Percentiles rank a stretch among this genome's conserved stretches.
phyloP scores from a whole-genome alignment of 345 rosid species.

The Cardamine occulta region DNA sequence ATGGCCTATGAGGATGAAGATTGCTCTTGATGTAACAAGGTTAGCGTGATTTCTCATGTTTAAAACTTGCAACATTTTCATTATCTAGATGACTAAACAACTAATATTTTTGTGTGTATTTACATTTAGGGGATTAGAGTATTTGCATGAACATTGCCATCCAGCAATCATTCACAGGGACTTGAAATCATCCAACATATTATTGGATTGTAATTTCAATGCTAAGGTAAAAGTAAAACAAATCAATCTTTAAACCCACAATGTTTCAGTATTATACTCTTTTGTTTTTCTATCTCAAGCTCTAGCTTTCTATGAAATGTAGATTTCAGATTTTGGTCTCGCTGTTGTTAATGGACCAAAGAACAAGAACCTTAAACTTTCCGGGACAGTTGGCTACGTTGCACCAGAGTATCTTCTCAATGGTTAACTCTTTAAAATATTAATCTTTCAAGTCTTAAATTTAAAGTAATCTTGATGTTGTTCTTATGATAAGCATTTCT shows the following conservation, averaged over 20 bases:
- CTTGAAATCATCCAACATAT: slow-evolving; percentile 95
- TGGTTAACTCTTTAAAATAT: slow-evolving; percentile 53
- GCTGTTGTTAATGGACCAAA: slow-evolving; percentile 75
- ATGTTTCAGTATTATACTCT: neutral
- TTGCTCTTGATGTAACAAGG: slow-evolving; percentile 92
- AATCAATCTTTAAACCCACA: neutral
- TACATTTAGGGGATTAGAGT: slow-evolving; percentile 84
- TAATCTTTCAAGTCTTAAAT: neutral
- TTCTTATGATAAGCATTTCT: slow-evolving; percentile 2
- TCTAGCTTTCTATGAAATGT: slow-evolving; percentile 31
- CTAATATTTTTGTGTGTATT: slow-evolving; percentile 1
- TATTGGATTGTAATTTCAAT: slow-evolving; percentile 80
- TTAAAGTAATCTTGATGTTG: neutral
- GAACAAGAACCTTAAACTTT: slow-evolving; percentile 78
- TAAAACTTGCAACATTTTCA: slow-evolving; percentile 1
- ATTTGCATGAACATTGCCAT: slow-evolving; percentile 88
- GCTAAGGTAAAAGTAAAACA: slow-evolving; percentile 93
- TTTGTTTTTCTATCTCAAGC: slow-evolving; percentile 7
- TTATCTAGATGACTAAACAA: slow-evolving; percentile 3
- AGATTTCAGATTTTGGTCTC: slow-evolving; percentile 98
- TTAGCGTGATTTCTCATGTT: slow-evolving; percentile 41
- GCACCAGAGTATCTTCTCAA: slow-evolving; percentile 95
- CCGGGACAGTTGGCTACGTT: slow-evolving; percentile 93
- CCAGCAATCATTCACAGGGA: slow-evolving; percentile 97
- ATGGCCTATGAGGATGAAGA: slow-evolving; percentile 91